These are phyloP conservation scores for Candida glaebosa DNA, from an alignment of 805 yeast species.

Conservation along the genomic window DNA sequence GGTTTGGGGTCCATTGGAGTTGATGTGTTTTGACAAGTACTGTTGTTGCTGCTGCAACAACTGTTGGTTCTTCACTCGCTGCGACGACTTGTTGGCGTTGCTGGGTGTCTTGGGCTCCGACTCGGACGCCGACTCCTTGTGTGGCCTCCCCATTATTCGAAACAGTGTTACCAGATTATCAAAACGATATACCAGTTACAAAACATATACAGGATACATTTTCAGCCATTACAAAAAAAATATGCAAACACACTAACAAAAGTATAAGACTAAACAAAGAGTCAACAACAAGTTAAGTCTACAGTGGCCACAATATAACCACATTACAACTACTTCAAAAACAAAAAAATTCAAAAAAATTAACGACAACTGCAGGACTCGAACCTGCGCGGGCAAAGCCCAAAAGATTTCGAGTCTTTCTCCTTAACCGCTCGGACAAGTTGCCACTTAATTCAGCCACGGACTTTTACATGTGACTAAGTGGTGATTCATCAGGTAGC, in stretches of 20 bases:
- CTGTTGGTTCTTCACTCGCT: slow-evolving; percentile 53
- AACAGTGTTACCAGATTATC: too few species aligned
- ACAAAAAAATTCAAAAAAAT: too few species aligned
- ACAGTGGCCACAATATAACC: too few species aligned
- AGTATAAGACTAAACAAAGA: not conserved
- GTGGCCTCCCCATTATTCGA: slow-evolving; percentile 4
- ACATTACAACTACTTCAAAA: not conserved
- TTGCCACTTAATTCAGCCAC: slow-evolving; percentile 16
- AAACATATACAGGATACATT: too few species aligned
- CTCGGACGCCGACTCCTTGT: slow-evolving; percentile 36
- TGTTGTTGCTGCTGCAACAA: slow-evolving; percentile 70
- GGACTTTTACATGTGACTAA: not conserved
- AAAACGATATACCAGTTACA: too few species aligned
- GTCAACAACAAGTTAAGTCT: not conserved
- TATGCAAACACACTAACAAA: not conserved
- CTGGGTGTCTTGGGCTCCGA: slow-evolving; percentile 16
- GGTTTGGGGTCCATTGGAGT: slow-evolving; percentile 71
- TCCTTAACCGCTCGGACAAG: slow-evolving; percentile 41
- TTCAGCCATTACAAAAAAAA: too few species aligned
- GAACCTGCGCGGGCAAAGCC: slow-evolving; percentile 66
- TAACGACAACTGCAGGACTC: slow-evolving; percentile 59
- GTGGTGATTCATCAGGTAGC: too few species aligned
- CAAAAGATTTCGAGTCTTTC: slow-evolving; percentile 43
- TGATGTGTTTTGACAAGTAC: slow-evolving; percentile 61
- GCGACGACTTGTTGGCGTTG: slow-evolving; percentile 12